Evolutionary conservation across 208 protist genomes (phyloP).

Genomic region (Leishmania turanica): DNA sequence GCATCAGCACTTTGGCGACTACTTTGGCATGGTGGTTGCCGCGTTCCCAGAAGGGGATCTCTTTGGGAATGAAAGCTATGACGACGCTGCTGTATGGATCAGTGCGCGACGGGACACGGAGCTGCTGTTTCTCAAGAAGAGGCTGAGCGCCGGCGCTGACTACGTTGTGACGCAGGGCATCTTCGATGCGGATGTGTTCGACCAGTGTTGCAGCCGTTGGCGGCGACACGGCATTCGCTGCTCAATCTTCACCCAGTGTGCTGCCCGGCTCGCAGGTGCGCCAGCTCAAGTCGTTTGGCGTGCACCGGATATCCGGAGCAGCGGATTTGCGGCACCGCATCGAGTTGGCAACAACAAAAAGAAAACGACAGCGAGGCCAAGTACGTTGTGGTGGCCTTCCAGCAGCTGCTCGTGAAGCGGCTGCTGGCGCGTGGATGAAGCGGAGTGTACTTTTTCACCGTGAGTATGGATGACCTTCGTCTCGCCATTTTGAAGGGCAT

Average conservation of each 20-base stretch:
- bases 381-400: constrained; percentile 37
- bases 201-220: constrained; percentile 71
- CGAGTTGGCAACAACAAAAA: constrained; percentile 3
- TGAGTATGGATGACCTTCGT: constrained; percentile 89
- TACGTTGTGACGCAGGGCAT: constrained; percentile 96
- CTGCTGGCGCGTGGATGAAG: constrained; percentile 67
- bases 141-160: constrained; percentile 94
- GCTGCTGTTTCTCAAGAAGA: constrained; percentile 87
- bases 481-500: constrained; percentile 69
- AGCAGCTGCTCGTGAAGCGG: constrained; percentile 70
- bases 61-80: constrained; percentile 13
- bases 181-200: constrained; percentile 87
- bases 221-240: constrained; percentile 71
- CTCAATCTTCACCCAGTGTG: constrained; percentile 82
- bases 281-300: constrained; percentile 56
- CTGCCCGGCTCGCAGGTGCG: constrained; percentile 70
- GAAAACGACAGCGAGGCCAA: constrained; percentile 62
- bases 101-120: constrained; percentile 50
- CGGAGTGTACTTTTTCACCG: constrained; percentile 95
- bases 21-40: constrained; percentile 92
- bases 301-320: constrained; percentile 68
- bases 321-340: constrained; percentile 38
- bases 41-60: constrained; percentile 73
- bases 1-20: constrained; percentile 90
- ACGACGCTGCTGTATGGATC: background rate